Evolutionary conservation across 1,139 yeast genomes (phyloP).

Genomic region (Suhomyces bribrorum): DNA sequence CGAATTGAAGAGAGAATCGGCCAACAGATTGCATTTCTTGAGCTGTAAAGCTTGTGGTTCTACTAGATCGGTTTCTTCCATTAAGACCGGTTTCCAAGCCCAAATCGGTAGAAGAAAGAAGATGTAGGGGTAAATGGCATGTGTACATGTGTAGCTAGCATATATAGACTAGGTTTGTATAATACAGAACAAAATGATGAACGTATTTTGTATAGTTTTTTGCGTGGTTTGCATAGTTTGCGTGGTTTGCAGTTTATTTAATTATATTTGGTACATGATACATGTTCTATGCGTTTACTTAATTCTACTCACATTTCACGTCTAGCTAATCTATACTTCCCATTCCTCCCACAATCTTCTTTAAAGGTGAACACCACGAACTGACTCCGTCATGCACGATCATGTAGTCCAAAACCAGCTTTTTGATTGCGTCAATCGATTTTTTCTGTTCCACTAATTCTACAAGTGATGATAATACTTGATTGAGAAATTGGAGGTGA

Average conservation of each 20-base stretch:
- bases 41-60: conserved; percentile 99
- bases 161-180: not conserved
- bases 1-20: conserved; percentile 88
- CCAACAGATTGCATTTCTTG: conserved; percentile 94
- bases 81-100: conserved; percentile 99
- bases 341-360: conserved; percentile 45
- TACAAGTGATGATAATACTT: conserved; percentile 2
- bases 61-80: conserved; percentile 93
- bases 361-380: conserved; percentile 57
- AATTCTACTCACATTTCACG: too few species aligned
- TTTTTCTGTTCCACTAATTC: conserved; percentile 15
- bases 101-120: conserved; percentile 80
- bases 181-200: too few species aligned
- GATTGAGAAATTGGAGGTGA: conserved; percentile 23
- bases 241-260: too few species aligned
- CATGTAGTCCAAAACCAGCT: conserved; percentile 45
- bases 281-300: too few species aligned
- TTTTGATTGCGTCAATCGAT: conserved; percentile 4
- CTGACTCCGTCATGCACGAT: conserved; percentile 53
- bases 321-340: too few species aligned
- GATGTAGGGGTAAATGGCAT: conserved; percentile 20
- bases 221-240: too few species aligned
- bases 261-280: too few species aligned
- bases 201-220: not conserved
- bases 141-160: not conserved